Evolutionary conservation across 2,329 filamentous ascomycete genomes (phyloP).

Genomic region (Pestalotiopsis sp.): DNA sequence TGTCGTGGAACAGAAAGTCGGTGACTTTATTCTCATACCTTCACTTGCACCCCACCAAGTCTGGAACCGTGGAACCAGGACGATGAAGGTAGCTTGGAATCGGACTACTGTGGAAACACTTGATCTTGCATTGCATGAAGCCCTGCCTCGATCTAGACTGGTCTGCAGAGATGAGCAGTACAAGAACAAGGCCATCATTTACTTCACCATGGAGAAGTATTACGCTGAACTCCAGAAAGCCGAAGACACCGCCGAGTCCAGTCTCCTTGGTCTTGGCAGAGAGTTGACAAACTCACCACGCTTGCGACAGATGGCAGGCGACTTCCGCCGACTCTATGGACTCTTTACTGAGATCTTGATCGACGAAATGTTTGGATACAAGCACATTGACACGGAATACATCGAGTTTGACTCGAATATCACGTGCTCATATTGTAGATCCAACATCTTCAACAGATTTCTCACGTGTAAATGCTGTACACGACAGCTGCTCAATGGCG

Average conservation of each 20-base stretch:
- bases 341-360: constrained; percentile 80
- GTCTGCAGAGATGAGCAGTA: constrained; percentile 98
- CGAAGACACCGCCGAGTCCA: constrained; percentile 50
- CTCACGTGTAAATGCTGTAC: constrained; percentile 88
- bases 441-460: constrained; percentile 97
- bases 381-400: constrained; percentile 73
- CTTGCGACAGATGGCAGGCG: constrained; percentile 72
- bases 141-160: constrained; percentile 83
- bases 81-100: constrained; percentile 98
- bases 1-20: constrained; percentile 85
- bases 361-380: constrained; percentile 81
- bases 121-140: constrained; percentile 82
- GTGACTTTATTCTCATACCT: constrained; percentile 92
- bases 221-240: constrained; percentile 58
- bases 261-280: constrained; percentile 50
- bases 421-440: constrained; percentile 92
- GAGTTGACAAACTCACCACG: constrained; percentile 44
- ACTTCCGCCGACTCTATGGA: constrained; percentile 79
- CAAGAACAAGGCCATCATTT: constrained; percentile 96
- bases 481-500: constrained; percentile 64
- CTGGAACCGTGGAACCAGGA: constrained; percentile 95
- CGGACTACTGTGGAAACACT: constrained; percentile 90
- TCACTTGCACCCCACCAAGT: constrained; percentile 95
- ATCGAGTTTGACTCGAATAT: constrained; percentile 87
- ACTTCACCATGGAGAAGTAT: constrained; percentile 85